phyloP scores from a whole-genome alignment of 208 protist species.

The Willaertia magna region DNA sequence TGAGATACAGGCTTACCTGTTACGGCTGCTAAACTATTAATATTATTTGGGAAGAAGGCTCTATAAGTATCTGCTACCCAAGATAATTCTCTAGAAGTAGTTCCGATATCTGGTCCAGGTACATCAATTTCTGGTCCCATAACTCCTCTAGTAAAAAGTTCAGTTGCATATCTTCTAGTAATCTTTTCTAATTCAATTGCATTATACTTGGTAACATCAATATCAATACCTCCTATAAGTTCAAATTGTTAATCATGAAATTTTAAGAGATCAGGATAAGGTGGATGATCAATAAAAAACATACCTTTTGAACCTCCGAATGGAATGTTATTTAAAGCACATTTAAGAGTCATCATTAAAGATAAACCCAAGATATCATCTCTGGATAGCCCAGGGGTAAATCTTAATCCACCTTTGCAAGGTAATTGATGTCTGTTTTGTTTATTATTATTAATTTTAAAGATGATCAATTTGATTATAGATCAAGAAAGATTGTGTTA shows the following conservation, averaged over 20 bases:
- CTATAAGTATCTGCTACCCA: constrained; percentile 46
- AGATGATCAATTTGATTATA: too few species aligned
- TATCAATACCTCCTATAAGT: constrained; percentile 47
- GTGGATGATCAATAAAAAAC: background rate
- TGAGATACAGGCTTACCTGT: constrained; percentile 54
- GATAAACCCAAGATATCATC: constrained; percentile 56
- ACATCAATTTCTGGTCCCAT: constrained; percentile 40
- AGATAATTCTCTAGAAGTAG: constrained; percentile 54
- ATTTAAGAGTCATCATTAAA: constrained; percentile 68
- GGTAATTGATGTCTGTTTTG: constrained; percentile 56
- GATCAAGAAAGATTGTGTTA: too few species aligned
- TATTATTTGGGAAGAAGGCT: background rate
- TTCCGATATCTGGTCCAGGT: constrained; percentile 52
- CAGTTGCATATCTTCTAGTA: constrained; percentile 54
- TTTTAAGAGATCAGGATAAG: background rate
- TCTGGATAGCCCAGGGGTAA: constrained; percentile 39
- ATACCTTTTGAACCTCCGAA: constrained; percentile 52
- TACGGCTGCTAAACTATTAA: constrained; percentile 46
- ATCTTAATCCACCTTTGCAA: constrained; percentile 64
- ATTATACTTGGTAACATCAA: constrained; percentile 51
- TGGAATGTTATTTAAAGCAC: constrained; percentile 52
- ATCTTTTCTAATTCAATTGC: constrained; percentile 52
- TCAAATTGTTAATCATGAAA: background rate
- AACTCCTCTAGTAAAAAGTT: constrained; percentile 51
- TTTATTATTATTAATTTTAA: too few species aligned